Evolutionary conservation across 441 rosid genomes (phyloP).

Genomic region (Dalechampia spathulata): DNA sequence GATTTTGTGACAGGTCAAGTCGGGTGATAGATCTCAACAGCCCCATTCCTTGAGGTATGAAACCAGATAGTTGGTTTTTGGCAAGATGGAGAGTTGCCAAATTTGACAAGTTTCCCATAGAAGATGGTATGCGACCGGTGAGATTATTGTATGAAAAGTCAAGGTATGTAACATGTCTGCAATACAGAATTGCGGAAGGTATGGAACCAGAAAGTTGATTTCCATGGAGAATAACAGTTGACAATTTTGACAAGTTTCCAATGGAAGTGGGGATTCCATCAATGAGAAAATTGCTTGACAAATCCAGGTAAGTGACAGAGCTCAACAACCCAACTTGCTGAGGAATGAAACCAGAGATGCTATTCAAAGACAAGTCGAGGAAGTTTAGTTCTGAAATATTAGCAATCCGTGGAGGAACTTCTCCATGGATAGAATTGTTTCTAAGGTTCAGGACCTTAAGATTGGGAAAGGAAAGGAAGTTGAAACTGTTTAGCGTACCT

Average conservation of each 20-base stretch:
- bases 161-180: no score
- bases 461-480: conserved; percentile 11
- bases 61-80: no score
- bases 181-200: background rate
- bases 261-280: conserved; percentile 19
- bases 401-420: conserved; percentile 1
- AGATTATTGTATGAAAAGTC: no score
- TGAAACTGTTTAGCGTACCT: conserved; percentile 12
- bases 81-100: no score
- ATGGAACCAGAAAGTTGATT: conserved; percentile 3
- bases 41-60: no score
- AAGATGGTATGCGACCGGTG: no score
- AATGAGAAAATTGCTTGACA: background rate
- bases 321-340: background rate
- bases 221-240: accelerated
- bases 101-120: no score
- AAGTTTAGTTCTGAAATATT: background rate
- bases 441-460: background rate
- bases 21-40: no score
- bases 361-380: background rate
- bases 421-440: conserved; percentile 3
- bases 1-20: no score
- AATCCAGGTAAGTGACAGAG: background rate
- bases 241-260: conserved; percentile 9
- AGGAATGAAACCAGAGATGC: background rate